Evolutionary conservation across 257 asterid species (phyloP).

Genomic region (Voacanga thouarsii): DNA sequence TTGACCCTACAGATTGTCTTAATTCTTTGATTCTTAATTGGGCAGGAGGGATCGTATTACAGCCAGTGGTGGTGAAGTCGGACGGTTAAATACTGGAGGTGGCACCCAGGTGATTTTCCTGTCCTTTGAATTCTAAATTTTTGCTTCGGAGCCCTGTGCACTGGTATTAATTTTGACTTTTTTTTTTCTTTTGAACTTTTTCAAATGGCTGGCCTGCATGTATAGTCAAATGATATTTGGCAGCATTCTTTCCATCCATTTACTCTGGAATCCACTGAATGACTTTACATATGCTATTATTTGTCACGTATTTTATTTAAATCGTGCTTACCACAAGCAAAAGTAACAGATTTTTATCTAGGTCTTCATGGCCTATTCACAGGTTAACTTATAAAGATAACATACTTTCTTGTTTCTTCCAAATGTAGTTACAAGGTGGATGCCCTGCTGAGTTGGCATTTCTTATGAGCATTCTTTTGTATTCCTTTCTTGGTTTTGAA

Average conservation of each 20-base stretch:
- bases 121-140: not conserved
- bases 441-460: slow-evolving; percentile 2
- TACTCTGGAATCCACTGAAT: not conserved
- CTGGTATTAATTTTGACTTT: not conserved
- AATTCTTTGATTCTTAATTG: slow-evolving; percentile 23
- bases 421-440: not conserved
- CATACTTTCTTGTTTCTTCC: not conserved
- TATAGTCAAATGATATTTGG: not conserved
- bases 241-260: not conserved
- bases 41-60: slow-evolving; percentile 91
- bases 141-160: not conserved
- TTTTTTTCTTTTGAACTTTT: not conserved
- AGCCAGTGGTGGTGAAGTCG: slow-evolving; percentile 94
- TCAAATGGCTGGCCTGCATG: not conserved
- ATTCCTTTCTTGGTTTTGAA: not conserved
- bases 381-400: not conserved
- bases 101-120: slow-evolving; percentile 77
- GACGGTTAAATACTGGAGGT: slow-evolving; percentile 96
- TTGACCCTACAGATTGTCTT: slow-evolving; percentile 14
- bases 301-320: not conserved
- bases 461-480: not conserved
- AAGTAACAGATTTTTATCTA: not conserved
- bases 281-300: not conserved
- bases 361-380: not conserved
- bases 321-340: not conserved